Evolutionary conservation across 768 basidiomycete species (phyloP).

Genomic region (Serendipita vermifera): DNA sequence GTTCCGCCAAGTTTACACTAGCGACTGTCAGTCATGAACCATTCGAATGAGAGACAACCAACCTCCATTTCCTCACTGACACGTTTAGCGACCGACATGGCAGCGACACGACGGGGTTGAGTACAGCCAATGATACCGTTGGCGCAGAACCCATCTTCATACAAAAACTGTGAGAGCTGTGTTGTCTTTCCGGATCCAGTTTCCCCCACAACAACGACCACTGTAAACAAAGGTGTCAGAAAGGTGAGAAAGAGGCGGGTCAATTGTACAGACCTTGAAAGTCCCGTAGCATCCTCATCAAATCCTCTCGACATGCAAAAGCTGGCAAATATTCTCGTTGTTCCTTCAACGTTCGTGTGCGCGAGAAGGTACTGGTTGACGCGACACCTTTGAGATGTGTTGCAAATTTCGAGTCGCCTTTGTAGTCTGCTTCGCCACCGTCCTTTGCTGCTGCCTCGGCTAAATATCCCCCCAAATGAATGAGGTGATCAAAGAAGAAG

Average conservation of each 20-base stretch:
- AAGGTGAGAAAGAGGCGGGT: background rate
- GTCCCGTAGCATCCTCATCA: conserved; percentile 77
- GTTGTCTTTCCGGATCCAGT: conserved; percentile 99
- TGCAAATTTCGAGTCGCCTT: conserved; percentile 96
- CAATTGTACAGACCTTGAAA: conserved; percentile 61
- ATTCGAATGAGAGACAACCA: conserved; percentile 17
- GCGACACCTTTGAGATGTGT: conserved; percentile 70
- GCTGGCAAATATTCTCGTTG: conserved; percentile 95
- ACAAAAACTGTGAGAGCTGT: conserved; percentile 85
- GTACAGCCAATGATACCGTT: conserved; percentile 92
- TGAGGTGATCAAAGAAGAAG: conserved; percentile 36
- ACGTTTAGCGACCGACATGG: conserved; percentile 99
- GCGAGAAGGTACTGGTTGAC: conserved; percentile 72
- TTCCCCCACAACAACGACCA: conserved; percentile 93
- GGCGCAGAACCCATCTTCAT: conserved; percentile 90
- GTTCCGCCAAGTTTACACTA: conserved; percentile 79
- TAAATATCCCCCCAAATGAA: too few relatives aligned
- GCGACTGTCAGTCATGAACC: background rate
- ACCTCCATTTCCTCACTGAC: conserved; percentile 99
- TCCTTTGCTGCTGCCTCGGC: conserved; percentile 44
- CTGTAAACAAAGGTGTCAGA: conserved; percentile 28
- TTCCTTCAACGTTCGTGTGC: conserved; percentile 72
- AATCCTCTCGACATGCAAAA: conserved; percentile 90
- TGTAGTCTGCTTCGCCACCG: conserved; percentile 41
- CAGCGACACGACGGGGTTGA: conserved; percentile 95